phyloP scores from a whole-genome alignment of 805 yeast species.

The Starmerella roubikii region DNA sequence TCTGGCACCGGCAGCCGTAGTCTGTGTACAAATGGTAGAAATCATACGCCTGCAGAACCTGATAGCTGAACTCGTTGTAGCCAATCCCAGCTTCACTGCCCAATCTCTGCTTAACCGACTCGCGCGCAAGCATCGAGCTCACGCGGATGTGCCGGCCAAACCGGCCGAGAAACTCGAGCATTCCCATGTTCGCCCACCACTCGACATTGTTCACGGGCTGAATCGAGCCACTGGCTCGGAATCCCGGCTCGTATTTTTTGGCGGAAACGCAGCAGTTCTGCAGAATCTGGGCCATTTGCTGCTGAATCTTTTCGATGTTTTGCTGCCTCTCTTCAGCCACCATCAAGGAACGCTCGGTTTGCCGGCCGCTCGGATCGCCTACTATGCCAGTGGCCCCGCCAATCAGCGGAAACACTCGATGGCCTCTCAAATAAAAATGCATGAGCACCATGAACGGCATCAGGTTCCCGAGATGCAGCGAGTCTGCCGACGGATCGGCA shows the following conservation, averaged over 20 bases:
- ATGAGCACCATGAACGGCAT: slow-evolving; percentile 74
- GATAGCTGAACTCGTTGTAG: slow-evolving; percentile 88
- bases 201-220: slow-evolving; percentile 47
- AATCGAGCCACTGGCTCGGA: slow-evolving; percentile 28
- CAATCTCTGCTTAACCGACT: slow-evolving; percentile 67
- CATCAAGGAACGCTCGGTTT: slow-evolving; percentile 55
- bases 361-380: slow-evolving; percentile 93
- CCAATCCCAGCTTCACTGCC: slow-evolving; percentile 65
- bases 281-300: slow-evolving; percentile 52
- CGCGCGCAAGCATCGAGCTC: slow-evolving; percentile 77
- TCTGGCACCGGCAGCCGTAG: slow-evolving; percentile 53
- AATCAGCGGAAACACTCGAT: slow-evolving; percentile 65
- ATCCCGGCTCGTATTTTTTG: slow-evolving; percentile 29
- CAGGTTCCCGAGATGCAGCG: slow-evolving; percentile 82
- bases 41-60: slow-evolving; percentile 84
- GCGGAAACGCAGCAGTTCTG: slow-evolving; percentile 51
- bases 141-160: slow-evolving; percentile 73
- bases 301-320: slow-evolving; percentile 47
- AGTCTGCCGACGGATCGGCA: slow-evolving; percentile 88
- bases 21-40: slow-evolving; percentile 63
- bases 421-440: slow-evolving; percentile 78
- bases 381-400: slow-evolving; percentile 77
- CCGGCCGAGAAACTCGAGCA: slow-evolving; percentile 63
- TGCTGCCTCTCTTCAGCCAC: slow-evolving; percentile 36
- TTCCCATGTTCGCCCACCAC: slow-evolving; percentile 75